These are phyloP conservation scores for Lepidium aucheri DNA, from an alignment of 345 rosid species.

Conservation along the genomic window DNA sequence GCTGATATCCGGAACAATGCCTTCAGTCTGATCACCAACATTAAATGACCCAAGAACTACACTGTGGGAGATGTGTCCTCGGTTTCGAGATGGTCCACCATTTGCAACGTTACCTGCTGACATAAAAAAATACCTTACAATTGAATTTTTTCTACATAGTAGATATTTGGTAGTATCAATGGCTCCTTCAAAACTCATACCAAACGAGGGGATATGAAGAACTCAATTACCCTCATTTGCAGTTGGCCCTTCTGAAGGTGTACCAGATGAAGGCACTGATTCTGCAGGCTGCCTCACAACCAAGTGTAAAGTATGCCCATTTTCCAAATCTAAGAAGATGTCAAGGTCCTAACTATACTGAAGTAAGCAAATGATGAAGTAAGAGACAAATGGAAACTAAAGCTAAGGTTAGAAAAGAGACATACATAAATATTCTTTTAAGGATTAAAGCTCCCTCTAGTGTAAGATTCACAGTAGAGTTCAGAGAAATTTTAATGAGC, in stretches of 20 bases:
- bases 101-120: constrained; percentile 49
- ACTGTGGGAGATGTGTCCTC: constrained; percentile 76
- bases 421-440: background rate
- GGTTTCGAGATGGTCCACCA: constrained; percentile 48
- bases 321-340: constrained; percentile 67
- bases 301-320: constrained; percentile 88
- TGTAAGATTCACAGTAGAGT: background rate
- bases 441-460: background rate
- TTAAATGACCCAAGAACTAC: constrained; percentile 78
- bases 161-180: background rate
- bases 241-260: constrained; percentile 46
- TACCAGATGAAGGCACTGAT: constrained; percentile 44
- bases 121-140: background rate
- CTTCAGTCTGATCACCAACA: constrained; percentile 80
- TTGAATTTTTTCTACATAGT: background rate
- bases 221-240: constrained; percentile 40
- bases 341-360: constrained; percentile 30
- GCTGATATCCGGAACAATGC: constrained; percentile 49
- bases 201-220: constrained; percentile 11
- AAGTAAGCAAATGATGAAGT: background rate
- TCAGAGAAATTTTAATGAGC: background rate
- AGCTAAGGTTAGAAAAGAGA: background rate
- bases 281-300: constrained; percentile 72
- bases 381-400: background rate
- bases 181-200: background rate